phyloP scores from a whole-genome alignment of 1,139 yeast genomes.

The Suhomyces ambrosiae region DNA sequence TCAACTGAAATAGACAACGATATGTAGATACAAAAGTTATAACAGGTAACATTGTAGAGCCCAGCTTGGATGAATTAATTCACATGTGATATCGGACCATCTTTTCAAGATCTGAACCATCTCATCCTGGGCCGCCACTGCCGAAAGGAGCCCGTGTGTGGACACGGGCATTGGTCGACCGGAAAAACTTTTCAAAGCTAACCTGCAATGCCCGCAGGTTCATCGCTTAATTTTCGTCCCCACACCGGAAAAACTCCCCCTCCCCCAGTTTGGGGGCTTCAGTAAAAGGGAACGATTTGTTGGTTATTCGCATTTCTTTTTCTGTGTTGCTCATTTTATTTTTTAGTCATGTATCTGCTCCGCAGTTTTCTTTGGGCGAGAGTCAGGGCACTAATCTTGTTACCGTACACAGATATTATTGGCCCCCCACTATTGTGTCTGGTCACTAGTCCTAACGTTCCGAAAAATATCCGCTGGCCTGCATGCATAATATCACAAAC shows the following conservation, averaged over 20 bases:
- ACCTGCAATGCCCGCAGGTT: conserved; percentile 1
- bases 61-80: no score
- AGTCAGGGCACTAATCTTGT: conserved; percentile 1
- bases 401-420: neutral
- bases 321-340: neutral
- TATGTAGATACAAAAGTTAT: no score
- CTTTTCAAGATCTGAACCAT: no score
- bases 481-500: conserved; percentile 3
- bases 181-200: neutral
- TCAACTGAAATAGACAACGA: no score
- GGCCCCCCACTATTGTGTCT: conserved; percentile 3
- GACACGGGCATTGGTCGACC: neutral
- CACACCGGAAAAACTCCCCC: conserved; percentile 12
- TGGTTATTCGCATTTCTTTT: conserved; percentile 8
- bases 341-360: conserved; percentile 6
- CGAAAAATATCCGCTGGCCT: conserved; percentile 6
- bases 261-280: neutral
- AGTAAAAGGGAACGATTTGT: conserved; percentile 1
- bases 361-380: conserved; percentile 2
- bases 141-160: no score
- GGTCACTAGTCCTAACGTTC: conserved; percentile 2
- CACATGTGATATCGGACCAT: no score
- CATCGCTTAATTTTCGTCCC: conserved; percentile 3
- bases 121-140: no score
- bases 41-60: no score